Percentiles rank a stretch among this genome's conserved stretches.
Conservation (phyloP, 2,329 filamentous ascomycete genomes). For the Stagonosporopsis cucurbitacearum region DNA sequence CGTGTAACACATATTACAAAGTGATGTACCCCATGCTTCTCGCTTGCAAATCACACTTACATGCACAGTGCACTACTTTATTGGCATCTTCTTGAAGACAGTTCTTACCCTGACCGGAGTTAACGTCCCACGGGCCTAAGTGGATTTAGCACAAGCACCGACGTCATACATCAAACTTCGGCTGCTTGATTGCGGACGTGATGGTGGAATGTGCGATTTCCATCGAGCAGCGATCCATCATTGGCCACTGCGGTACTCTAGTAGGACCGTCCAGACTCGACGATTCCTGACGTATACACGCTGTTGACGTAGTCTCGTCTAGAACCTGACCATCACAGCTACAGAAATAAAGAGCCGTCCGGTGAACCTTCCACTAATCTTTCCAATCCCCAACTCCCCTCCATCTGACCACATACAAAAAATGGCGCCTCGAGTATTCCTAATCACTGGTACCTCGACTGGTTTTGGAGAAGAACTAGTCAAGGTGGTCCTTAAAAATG, state of each 20-base stretch:
- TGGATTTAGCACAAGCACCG: constrained; percentile 1
- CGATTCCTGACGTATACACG: not conserved
- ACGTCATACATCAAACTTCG: constrained; percentile 2
- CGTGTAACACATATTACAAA: too few species aligned
- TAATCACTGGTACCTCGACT: constrained; percentile 57
- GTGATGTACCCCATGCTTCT: too few species aligned
- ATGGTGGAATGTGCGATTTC: not conserved
- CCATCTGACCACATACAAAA: not conserved
- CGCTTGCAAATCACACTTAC: too few species aligned
- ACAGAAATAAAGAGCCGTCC: constrained; percentile 5
- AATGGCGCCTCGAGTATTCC: constrained; percentile 55
- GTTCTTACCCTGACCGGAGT: not conserved
- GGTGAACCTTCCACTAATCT: not conserved
- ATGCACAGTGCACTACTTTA: too few species aligned
- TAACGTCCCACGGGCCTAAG: not conserved
- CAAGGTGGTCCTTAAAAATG: constrained; percentile 51
- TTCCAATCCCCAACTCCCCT: too few species aligned
- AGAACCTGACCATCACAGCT: not conserved
- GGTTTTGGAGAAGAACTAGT: constrained; percentile 56
- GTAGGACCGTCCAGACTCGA: not conserved
- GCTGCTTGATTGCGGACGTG: not conserved
- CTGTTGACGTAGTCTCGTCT: constrained; percentile 6
- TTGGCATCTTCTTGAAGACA: not conserved
- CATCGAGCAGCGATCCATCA: not conserved
- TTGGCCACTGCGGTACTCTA: constrained; percentile 2